Evolutionary conservation across 805 yeast species (phyloP), one percentile per base, ranked within the genome.

Genomic region (Yamadazyma olivae): DNA sequence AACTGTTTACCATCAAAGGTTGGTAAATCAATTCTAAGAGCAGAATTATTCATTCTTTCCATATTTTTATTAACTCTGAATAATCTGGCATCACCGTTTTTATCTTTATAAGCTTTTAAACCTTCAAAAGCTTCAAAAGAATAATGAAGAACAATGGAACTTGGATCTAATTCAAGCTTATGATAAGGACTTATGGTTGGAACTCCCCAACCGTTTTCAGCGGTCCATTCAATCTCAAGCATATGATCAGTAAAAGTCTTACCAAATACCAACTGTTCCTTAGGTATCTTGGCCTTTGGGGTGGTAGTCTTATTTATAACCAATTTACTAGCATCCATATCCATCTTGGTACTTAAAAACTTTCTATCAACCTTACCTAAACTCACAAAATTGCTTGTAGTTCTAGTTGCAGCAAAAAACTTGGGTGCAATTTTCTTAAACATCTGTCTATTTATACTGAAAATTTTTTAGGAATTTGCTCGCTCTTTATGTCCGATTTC

Each of bases 121-220:
- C 99, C 99, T 70, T 91, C 99, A 49, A 91, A 93, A 41, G 91
- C 75, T 63, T 88, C 96, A 56, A 93, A 91, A 4, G 95, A 91
- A 55, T 91, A 91, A 70, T 91, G 99, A 67, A 91, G 80, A 22
- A 90, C 98, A 59, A 85, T 77, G 14, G 93, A 67, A 15, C 96
- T 81, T 18, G 99, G 99, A 54, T 90, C 96, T 40, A 91, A 61
- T 13, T 70, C 52, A 36, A 91, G 65, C 33, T 78, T 77, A 35
- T 82, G 90, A 58, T 86, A 89, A 17, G 98, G 97, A 47, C 77
- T 76, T 59, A 91, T 90, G 57, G 76, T 77, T 30, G 99, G 98
- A n/a, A 76, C 63, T 8, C 69, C 83, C 99, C 99, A 91, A 33
- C 98, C 98, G 3, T 64, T 54, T 37, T 71, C 70, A 20, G 69